Conservation (phyloP, 73 alveolate species). For the Paramecium tetraurelia region DNA sequence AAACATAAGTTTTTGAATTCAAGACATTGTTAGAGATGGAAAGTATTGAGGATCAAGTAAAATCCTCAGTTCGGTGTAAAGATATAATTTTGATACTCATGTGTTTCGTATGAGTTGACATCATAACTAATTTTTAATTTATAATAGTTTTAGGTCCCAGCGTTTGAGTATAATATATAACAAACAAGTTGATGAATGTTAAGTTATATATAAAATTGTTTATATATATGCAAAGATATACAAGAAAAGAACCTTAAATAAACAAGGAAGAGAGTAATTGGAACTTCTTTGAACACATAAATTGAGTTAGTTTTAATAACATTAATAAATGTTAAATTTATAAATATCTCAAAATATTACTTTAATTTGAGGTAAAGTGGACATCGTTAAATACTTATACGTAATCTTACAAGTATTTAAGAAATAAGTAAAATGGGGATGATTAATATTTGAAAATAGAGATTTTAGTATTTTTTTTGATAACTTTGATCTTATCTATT, state of each 20-base stretch:
- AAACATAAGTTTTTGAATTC: background rate
- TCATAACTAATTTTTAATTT: slow-evolving; percentile 21
- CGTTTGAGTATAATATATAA: background rate
- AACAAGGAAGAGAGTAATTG: background rate
- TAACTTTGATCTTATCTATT: background rate
- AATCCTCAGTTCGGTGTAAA: background rate
- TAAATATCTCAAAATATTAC: background rate
- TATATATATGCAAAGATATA: background rate
- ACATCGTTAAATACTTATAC: background rate
- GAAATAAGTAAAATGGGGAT: background rate
- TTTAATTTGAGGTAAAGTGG: too few species aligned
- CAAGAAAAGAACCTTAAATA: background rate
- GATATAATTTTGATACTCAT: background rate
- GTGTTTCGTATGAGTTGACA: background rate
- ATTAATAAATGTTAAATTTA: background rate
- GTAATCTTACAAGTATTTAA: background rate
- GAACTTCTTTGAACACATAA: background rate
- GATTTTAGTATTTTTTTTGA: background rate
- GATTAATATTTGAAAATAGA: background rate
- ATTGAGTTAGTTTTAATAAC: background rate
- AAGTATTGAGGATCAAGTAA: background rate
- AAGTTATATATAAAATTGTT: background rate
- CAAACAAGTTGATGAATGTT: background rate
- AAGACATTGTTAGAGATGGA: background rate
- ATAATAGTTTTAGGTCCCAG: slow-evolving; percentile 7